Evolutionary conservation across 495 filamentous ascomycete species (phyloP).

Genomic region (Talaromyces liani): DNA sequence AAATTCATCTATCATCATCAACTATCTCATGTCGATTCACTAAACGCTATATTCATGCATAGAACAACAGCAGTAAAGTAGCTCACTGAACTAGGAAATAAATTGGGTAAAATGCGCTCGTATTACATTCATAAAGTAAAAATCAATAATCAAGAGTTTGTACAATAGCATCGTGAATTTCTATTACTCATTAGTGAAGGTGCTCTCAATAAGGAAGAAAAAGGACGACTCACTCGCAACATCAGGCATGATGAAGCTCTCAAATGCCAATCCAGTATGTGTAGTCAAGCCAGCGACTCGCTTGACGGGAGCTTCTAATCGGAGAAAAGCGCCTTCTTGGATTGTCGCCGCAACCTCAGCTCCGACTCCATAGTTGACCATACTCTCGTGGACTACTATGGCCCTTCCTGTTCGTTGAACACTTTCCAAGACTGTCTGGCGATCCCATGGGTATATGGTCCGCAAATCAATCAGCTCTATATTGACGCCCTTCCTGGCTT

Average conservation of each 20-base stretch:
- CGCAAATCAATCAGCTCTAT: conserved; percentile 88
- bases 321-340: conserved; percentile 81
- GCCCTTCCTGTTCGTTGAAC: conserved; percentile 87
- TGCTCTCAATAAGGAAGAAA: not conserved
- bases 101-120: not conserved
- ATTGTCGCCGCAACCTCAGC: conserved; percentile 91
- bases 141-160: conserved; percentile 49
- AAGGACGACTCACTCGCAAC: conserved; percentile 66
- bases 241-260: conserved; percentile 85
- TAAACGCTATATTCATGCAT: not conserved
- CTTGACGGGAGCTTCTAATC: conserved; percentile 85
- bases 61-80: not conserved
- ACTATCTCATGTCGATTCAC: not conserved
- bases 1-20: not conserved
- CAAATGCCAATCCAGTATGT: conserved; percentile 74
- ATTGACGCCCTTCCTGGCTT: conserved; percentile 62
- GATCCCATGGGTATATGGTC: conserved; percentile 94
- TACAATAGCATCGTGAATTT: conserved; percentile 61
- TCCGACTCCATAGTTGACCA: conserved; percentile 90
- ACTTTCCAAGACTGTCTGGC: conserved; percentile 71
- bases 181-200: conserved; percentile 20
- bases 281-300: conserved; percentile 89
- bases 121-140: not conserved
- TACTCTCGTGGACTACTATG: conserved; percentile 90
- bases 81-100: not conserved